These are phyloP conservation scores for Phaeosphaeria sp. DNA, from an alignment of 2,329 filamentous ascomycete species.

Conservation along the genomic window DNA sequence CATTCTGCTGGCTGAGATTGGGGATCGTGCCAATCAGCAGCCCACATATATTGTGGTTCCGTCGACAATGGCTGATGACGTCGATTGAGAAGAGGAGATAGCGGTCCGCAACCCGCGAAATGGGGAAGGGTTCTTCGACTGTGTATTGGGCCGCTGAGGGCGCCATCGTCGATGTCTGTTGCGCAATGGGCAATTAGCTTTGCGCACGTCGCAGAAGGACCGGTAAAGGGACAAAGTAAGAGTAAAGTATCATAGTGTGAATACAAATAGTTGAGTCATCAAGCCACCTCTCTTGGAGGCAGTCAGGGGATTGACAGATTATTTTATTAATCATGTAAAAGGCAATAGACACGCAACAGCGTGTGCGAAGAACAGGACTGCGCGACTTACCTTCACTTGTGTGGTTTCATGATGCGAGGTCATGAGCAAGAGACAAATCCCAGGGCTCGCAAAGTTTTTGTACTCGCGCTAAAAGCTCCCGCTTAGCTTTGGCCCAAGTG, in stretches of 20 bases:
- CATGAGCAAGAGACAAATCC: slow-evolving; percentile 16
- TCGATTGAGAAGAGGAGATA: slow-evolving; percentile 91
- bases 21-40: slow-evolving; percentile 87
- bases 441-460: slow-evolving; percentile 25
- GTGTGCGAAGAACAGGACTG: background rate
- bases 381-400: slow-evolving; percentile 44
- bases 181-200: slow-evolving; percentile 24
- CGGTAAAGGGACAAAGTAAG: slow-evolving; percentile 13
- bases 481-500: slow-evolving; percentile 17
- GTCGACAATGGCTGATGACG: slow-evolving; percentile 77
- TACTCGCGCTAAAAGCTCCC: slow-evolving; percentile 10
- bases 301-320: slow-evolving; percentile 87
- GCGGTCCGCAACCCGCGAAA: slow-evolving; percentile 78
- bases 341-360: background rate
- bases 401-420: slow-evolving; percentile 41
- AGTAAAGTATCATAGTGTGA: slow-evolving; percentile 46
- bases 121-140: slow-evolving; percentile 69
- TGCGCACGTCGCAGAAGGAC: slow-evolving; percentile 4
- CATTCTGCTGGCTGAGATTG: slow-evolving; percentile 91
- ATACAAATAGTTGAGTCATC: slow-evolving; percentile 56
- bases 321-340: slow-evolving; percentile 68
- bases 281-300: slow-evolving; percentile 54
- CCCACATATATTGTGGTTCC: slow-evolving; percentile 82
- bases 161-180: slow-evolving; percentile 36
- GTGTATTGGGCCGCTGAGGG: slow-evolving; percentile 32